Evolutionary conservation across 345 rosid genomes (phyloP).

Genomic region (Euphorbia peplus): DNA sequence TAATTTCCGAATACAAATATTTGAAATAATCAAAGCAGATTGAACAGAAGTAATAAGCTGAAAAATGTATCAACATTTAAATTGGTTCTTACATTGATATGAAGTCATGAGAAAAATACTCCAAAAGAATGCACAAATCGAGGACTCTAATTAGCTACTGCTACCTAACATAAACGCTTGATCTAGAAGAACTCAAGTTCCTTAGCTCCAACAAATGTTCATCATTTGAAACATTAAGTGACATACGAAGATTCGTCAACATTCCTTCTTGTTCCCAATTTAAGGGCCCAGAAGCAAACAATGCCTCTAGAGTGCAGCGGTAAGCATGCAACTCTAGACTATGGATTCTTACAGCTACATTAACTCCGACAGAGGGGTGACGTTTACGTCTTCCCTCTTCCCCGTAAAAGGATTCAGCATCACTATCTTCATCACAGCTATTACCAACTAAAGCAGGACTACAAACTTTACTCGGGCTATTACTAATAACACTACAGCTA

Average conservation of each 20-base stretch:
- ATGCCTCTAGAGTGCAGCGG: constrained; percentile 36
- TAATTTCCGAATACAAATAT: constrained; percentile 21
- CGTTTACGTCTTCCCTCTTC: constrained; percentile 2
- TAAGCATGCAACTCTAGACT: constrained; percentile 25
- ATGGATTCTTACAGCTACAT: constrained; percentile 19
- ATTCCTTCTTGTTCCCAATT: constrained; percentile 79
- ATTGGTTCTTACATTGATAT: constrained; percentile 11
- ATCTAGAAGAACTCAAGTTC: constrained; percentile 15
- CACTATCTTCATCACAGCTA: constrained; percentile 9
- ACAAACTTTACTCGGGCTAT: background rate
- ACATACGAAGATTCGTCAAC: constrained; percentile 65
- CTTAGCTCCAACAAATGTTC: constrained; percentile 64
- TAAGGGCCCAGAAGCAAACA: constrained; percentile 65
- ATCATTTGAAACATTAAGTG: constrained; percentile 68
- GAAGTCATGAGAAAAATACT: constrained; percentile 2
- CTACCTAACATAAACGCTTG: constrained; percentile 14
- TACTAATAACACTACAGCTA: constrained; percentile 22
- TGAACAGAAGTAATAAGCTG: constrained; percentile 26
- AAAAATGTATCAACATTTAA: constrained; percentile 21
- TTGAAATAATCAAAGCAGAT: constrained; percentile 22
- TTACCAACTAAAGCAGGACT: background rate
- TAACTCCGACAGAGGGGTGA: background rate
- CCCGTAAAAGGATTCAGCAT: constrained; percentile 20
- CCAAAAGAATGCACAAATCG: background rate
- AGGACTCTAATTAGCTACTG: background rate